These are phyloP conservation scores for Malus hybrid DNA, from an alignment of 331 rosid species.

Conservation along the genomic window DNA sequence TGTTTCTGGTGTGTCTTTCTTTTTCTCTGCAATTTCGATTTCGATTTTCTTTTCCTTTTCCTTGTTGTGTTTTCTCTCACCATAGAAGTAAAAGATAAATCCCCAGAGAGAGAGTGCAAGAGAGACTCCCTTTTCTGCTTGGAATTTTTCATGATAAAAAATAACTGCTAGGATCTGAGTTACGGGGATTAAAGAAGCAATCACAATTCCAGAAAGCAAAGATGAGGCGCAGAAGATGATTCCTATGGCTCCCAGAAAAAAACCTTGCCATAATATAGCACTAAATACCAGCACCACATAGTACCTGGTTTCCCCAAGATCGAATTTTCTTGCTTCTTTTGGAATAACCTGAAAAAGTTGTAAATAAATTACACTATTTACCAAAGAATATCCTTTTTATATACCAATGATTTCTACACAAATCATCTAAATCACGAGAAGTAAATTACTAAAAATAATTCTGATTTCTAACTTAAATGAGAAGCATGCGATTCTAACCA, in stretches of 20 bases:
- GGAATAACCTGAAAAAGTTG: conserved; percentile 42
- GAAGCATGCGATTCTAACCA: too few relatives aligned
- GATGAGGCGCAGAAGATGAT: conserved; percentile 59
- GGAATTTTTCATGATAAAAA: conserved; percentile 51
- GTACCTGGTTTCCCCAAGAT: conserved; percentile 43
- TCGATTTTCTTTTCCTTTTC: background rate
- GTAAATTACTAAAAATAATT: too few relatives aligned
- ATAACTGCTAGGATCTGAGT: conserved; percentile 57
- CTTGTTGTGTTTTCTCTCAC: conserved; percentile 34
- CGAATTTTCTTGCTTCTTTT: conserved; percentile 47
- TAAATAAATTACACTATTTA: background rate
- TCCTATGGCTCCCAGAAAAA: conserved; percentile 67
- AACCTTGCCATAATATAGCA: conserved; percentile 59
- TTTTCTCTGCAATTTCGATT: background rate
- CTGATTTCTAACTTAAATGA: too few relatives aligned
- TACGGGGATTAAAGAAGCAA: conserved; percentile 40
- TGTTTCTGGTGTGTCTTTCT: background rate
- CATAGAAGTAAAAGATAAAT: conserved; percentile 56
- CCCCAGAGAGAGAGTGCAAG: conserved; percentile 67
- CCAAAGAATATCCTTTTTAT: background rate
- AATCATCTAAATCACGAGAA: too few relatives aligned
- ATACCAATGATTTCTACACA: background rate
- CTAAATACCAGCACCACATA: conserved; percentile 39
- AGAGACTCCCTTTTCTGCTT: conserved; percentile 55
- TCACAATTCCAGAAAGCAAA: conserved; percentile 45